Evolutionary conservation across 139 green algal genomes (phyloP).

Genomic region (Coelastrella sp.): DNA sequence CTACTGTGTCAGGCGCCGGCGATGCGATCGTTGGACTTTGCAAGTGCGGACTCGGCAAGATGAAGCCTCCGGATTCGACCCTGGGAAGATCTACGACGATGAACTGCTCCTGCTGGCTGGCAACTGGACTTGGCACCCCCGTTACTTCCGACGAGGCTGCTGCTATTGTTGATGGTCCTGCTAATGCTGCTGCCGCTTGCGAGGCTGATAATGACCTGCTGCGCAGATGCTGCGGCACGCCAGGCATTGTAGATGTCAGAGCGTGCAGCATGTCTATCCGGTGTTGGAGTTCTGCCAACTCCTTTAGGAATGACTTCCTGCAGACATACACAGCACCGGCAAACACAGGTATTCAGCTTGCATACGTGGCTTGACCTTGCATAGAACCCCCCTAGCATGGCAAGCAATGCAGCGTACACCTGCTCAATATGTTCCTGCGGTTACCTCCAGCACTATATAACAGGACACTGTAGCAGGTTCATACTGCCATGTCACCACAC

Average conservation of each 20-base stretch:
- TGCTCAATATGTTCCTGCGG: not conserved
- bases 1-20: not conserved
- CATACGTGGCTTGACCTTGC: too few relatives aligned
- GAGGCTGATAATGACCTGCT: not conserved
- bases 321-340: not conserved
- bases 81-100: conserved; percentile 30
- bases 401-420: too few relatives aligned
- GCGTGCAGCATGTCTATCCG: conserved; percentile 24
- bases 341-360: not conserved
- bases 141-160: conserved; percentile 7
- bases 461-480: too few relatives aligned
- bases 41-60: not conserved
- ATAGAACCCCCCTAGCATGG: too few relatives aligned
- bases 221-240: not conserved
- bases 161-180: conserved; percentile 18
- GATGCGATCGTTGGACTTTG: not conserved
- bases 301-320: conserved; percentile 17
- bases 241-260: conserved; percentile 2
- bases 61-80: conserved; percentile 31
- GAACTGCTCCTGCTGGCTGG: not conserved
- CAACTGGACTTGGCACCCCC: not conserved
- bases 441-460: not conserved
- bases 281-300: conserved; percentile 29
- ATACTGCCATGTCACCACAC: too few relatives aligned
- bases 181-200: not conserved